Conservation (phyloP, 352 stramenopile species). For the Pythium utonaiense region DNA sequence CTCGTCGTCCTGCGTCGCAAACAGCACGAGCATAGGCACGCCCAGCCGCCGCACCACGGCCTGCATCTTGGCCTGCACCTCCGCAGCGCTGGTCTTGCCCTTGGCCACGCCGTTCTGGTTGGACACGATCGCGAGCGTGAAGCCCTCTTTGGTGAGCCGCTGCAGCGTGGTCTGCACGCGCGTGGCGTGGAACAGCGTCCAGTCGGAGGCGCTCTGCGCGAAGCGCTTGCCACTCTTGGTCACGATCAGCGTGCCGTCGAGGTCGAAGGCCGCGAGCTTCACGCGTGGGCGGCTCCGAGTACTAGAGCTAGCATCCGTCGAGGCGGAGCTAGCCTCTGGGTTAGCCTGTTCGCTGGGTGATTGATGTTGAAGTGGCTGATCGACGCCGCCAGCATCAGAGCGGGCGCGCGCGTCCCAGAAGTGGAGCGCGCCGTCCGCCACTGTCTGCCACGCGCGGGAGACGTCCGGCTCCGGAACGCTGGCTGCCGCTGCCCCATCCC, state of each 20-base stretch:
- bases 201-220: conserved; percentile 59
- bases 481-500: background rate
- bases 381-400: background rate
- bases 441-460: conserved; percentile 37
- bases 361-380: conserved; percentile 2
- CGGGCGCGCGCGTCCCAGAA: conserved; percentile 42
- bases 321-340: background rate
- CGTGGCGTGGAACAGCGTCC: conserved; percentile 70
- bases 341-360: background rate
- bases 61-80: conserved; percentile 71
- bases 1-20: conserved; percentile 65
- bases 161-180: conserved; percentile 48
- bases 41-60: conserved; percentile 57
- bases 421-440: conserved; percentile 36
- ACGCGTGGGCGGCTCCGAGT: background rate
- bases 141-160: conserved; percentile 43
- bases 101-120: conserved; percentile 86
- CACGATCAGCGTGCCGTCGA: conserved; percentile 79
- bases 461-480: conserved; percentile 12
- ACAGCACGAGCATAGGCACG: conserved; percentile 64
- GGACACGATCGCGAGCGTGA: conserved; percentile 67
- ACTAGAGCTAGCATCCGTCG: too few relatives aligned
- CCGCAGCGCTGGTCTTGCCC: conserved; percentile 50
- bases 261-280: conserved; percentile 79
- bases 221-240: conserved; percentile 86